A percentile compares a stretch with the other conserved stretches of the same genome.
Conservation (phyloP, 2,329 filamentous ascomycete species). For the Pseudocercospora musae region DNA sequence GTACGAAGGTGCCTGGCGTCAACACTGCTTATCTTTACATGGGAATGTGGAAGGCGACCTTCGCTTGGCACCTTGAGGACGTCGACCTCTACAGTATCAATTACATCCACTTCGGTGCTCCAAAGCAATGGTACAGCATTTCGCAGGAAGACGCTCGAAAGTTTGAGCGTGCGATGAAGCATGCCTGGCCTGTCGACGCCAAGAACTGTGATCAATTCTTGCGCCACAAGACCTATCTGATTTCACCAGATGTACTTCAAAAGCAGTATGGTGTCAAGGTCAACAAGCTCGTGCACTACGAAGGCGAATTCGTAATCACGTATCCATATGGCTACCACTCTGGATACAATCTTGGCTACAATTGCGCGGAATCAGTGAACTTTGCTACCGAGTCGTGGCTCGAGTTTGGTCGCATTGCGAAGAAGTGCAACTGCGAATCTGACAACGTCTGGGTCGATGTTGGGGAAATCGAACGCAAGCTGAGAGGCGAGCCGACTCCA, state of each 20-base stretch:
- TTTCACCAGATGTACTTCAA: slow-evolving; percentile 83
- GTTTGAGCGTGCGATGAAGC: slow-evolving; percentile 94
- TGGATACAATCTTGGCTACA: slow-evolving; percentile 96
- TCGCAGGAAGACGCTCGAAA: slow-evolving; percentile 89
- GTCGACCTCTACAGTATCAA: slow-evolving; percentile 99
- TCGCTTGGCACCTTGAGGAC: slow-evolving; percentile 98
- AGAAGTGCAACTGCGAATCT: slow-evolving; percentile 93
- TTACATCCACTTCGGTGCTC: slow-evolving; percentile 96
- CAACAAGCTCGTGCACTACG: slow-evolving; percentile 91
- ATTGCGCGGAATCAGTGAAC: slow-evolving; percentile 97
- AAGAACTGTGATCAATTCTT: slow-evolving; percentile 96
- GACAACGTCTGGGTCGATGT: slow-evolving; percentile 99
- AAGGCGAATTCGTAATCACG: slow-evolving; percentile 96
- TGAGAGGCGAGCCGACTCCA: slow-evolving; percentile 77
- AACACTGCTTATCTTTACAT: slow-evolving; percentile 97
- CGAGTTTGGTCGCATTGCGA: slow-evolving; percentile 89
- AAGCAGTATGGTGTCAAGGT: slow-evolving; percentile 92
- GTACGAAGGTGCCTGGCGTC: slow-evolving; percentile 93
- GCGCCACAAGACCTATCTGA: slow-evolving; percentile 94
- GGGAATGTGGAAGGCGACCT: slow-evolving; percentile 99
- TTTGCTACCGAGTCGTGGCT: slow-evolving; percentile 95
- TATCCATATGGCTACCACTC: slow-evolving; percentile 99
- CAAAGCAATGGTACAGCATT: slow-evolving; percentile 99
- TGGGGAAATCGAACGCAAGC: slow-evolving; percentile 88
- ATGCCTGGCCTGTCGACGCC: slow-evolving; percentile 86